Base-by-base conservation (phyloP, 805 yeast genomes). In the Myxozyma nipponensis region DNA sequence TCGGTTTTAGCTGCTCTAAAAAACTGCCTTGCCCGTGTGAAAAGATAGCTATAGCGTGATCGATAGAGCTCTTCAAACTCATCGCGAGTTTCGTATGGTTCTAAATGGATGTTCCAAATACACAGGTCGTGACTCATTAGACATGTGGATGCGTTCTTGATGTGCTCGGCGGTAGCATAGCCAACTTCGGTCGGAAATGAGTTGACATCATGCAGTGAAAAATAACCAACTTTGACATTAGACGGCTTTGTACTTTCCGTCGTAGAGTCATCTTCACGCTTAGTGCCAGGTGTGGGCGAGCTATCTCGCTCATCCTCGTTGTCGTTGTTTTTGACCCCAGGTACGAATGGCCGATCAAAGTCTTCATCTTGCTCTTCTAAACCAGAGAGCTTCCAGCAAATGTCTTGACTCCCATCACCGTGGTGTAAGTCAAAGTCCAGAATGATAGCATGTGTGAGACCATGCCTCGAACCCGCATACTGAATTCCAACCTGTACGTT, bases 331-430 rank as follows among this genome's bases (percentile, higher is more conserved):
- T n/a, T n/a, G n/a, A n/a, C n/a, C n/a, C 25, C 41, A 24, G 38
- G 9, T 25, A 32, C 42, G 32, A 37, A 24, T n/a, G 47, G 44
- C 2, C 45, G 30, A 13, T 46, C 25, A n/a, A n/a, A 49, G 60
- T 65, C 52, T 24, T 46, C 51, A 37, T 57, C 48, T n/a, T 39
- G 44, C n/a, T 39, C 55, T 18, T 47, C 58, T 25, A 79, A 76
- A 0, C 87, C 86, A 0, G 85, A 85, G 56, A 86, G 72, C 60
- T 80, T 82, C 89, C 90, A 86, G 60, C 90, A 81, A 24, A 86
- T 83, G 65, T 86, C 95, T 61, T 87, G 95, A 4, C 86, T 77
- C 13, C 95, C 95, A 66, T 86, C 95, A 17, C 95, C 95, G 63
- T 86, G 95, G 63, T 86, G 95, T 38, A 86, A 72, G 65, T 86